A percentile compares a stretch with the other conserved stretches of the same genome.
Conservation (phyloP, 2,329 filamentous ascomycete genomes). For the Ophiostoma sp. region DNA sequence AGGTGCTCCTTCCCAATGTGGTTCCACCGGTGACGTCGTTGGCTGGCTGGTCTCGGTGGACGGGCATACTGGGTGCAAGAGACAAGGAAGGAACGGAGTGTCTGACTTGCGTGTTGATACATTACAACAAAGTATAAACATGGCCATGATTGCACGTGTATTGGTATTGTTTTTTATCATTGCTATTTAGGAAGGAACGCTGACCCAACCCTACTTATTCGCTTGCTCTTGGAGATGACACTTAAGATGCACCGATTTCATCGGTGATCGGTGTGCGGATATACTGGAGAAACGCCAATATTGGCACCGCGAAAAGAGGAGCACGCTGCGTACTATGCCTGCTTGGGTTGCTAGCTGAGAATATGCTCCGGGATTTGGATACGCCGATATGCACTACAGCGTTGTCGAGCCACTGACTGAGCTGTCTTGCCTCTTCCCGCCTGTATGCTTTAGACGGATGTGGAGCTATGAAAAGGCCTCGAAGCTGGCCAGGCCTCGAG, state of each 20-base stretch:
- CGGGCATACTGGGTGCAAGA: background rate
- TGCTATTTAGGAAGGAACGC: background rate
- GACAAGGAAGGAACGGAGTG: background rate
- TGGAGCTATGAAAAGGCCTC: background rate
- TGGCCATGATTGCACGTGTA: background rate
- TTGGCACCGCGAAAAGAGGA: background rate
- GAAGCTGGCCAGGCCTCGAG: background rate
- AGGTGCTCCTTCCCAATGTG: background rate
- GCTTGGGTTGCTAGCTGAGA: background rate
- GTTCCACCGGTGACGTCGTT: conserved; percentile 9
- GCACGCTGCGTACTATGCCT: background rate
- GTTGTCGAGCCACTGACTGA: conserved; percentile 11
- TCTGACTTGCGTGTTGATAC: background rate
- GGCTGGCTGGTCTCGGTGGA: conserved; percentile 1
- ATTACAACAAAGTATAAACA: background rate
- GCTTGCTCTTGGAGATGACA: background rate
- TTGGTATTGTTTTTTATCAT: background rate
- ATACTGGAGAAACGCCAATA: background rate
- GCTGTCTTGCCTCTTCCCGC: background rate
- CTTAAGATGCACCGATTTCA: background rate
- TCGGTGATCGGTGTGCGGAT: background rate
- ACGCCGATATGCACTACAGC: background rate
- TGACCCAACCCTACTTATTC: background rate
- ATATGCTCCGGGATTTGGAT: background rate
- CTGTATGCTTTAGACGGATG: background rate